Evolutionary conservation across 805 yeast genomes (phyloP).

Genomic region (Grigorovia yakushimaensis): DNA sequence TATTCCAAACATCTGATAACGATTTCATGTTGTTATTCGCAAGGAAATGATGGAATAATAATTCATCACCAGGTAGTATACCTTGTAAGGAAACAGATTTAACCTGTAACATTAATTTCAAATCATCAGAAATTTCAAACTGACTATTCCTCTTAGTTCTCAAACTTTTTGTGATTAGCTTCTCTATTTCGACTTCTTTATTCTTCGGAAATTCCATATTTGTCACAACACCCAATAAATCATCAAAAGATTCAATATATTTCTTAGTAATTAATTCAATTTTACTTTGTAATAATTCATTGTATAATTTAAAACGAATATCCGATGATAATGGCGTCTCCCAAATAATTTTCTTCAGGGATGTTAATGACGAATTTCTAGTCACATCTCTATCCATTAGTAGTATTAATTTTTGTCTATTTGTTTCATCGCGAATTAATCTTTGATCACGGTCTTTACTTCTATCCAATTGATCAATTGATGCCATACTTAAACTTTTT

Average conservation of each 20-base stretch:
- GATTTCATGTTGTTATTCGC: slow-evolving; percentile 9
- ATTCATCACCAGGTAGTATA: slow-evolving; percentile 28
- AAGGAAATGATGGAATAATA: slow-evolving; percentile 27
- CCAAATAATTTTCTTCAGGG: slow-evolving; percentile 22
- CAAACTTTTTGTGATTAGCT: slow-evolving; percentile 13
- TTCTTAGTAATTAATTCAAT: slow-evolving; percentile 15
- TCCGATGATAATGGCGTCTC: slow-evolving; percentile 22
- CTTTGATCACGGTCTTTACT: slow-evolving; percentile 22
- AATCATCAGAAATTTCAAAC: slow-evolving; percentile 12
- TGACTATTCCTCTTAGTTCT: slow-evolving; percentile 11
- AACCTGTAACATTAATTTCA: slow-evolving; percentile 25
- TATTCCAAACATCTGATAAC: slow-evolving; percentile 24
- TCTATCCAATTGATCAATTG: slow-evolving; percentile 26
- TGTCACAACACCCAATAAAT: slow-evolving; percentile 25
- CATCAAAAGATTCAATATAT: slow-evolving; percentile 32
- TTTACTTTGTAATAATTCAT: slow-evolving; percentile 19
- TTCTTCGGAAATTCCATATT: slow-evolving; percentile 25
- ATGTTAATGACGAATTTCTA: slow-evolving; percentile 23
- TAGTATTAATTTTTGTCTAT: slow-evolving; percentile 18
- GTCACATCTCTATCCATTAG: slow-evolving; percentile 25
- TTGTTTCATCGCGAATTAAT: slow-evolving; percentile 19
- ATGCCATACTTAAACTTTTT: slow-evolving; percentile 28
- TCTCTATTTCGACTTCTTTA: slow-evolving; percentile 24
- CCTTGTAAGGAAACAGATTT: slow-evolving; percentile 31
- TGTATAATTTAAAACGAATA: slow-evolving; percentile 16